Evolutionary conservation across 257 asterid genomes (phyloP).

Genomic region (Solanum tarijense): DNA sequence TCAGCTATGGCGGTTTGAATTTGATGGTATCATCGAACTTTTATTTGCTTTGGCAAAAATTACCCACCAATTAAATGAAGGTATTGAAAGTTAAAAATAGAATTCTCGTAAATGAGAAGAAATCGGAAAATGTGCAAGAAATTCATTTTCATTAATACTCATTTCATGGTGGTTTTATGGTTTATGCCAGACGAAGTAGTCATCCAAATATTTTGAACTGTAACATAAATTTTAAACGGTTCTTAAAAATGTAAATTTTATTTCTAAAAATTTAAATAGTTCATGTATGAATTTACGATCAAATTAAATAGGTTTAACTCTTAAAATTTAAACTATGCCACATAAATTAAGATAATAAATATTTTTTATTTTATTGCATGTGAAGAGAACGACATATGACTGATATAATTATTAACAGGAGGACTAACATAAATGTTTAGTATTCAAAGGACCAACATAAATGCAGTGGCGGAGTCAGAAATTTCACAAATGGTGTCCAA

Average conservation of each 20-base stretch:
- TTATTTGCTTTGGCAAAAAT: not conserved
- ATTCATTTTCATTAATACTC: not conserved
- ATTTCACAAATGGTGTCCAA: too few species aligned
- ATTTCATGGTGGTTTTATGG: not conserved
- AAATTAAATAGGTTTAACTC: not conserved
- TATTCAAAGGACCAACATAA: not conserved
- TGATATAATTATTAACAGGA: not conserved
- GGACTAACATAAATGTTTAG: not conserved
- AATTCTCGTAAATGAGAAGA: not conserved
- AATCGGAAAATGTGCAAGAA: not conserved
- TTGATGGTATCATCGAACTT: not conserved
- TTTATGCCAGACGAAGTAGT: not conserved
- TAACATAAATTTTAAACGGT: not conserved
- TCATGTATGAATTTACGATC: not conserved
- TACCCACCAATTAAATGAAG: not conserved
- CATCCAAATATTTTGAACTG: not conserved
- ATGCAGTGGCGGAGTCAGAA: not conserved
- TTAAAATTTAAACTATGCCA: not conserved
- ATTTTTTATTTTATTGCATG: too few species aligned
- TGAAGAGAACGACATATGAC: too few species aligned
- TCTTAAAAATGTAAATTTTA: not conserved
- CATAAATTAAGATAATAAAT: too few species aligned
- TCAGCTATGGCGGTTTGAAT: not conserved
- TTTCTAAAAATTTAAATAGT: not conserved
- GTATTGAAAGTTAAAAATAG: not conserved